Conservation (phyloP, 2,329 filamentous ascomycete genomes). For the Aspergillus intermedius region DNA sequence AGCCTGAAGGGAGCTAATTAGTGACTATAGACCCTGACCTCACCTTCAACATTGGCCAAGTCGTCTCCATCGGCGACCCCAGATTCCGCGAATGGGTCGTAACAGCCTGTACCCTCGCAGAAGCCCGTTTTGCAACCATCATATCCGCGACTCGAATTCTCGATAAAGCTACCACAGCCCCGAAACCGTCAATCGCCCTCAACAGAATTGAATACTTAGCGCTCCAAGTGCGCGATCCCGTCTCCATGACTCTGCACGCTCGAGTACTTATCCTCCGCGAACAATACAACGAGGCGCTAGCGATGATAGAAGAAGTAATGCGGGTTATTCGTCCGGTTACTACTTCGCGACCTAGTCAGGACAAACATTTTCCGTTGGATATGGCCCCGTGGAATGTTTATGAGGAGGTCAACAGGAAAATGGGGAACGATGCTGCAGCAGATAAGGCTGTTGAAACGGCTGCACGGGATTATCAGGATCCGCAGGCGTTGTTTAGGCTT, state of each 20-base stretch:
- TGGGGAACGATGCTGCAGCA: constrained; percentile 8
- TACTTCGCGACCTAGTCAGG: constrained; percentile 3
- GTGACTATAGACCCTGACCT: constrained; percentile 16
- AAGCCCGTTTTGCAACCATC: constrained; percentile 13
- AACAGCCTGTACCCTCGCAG: constrained; percentile 15
- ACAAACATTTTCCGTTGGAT: not conserved
- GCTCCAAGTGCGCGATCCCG: constrained; percentile 16
- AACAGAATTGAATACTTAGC: constrained; percentile 18
- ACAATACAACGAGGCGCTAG: constrained; percentile 14
- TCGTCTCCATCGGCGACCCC: constrained; percentile 2
- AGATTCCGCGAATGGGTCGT: constrained; percentile 15
- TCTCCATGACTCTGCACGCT: constrained; percentile 24
- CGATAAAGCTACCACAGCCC: not conserved
- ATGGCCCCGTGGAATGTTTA: constrained; percentile 26
- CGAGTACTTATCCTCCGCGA: constrained; percentile 18
- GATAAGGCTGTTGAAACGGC: constrained; percentile 14
- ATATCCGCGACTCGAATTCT: constrained; percentile 9
- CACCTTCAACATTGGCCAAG: constrained; percentile 18
- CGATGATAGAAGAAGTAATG: constrained; percentile 21
- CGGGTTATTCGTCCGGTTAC: constrained; percentile 13
- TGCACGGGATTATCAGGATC: constrained; percentile 1
- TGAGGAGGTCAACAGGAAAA: constrained; percentile 11
- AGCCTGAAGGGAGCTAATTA: not conserved
- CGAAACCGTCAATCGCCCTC: constrained; percentile 8
- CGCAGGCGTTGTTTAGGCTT: constrained; percentile 4